Conservation (phyloP, 352 stramenopile genomes). For the Pythium folliculosum region DNA sequence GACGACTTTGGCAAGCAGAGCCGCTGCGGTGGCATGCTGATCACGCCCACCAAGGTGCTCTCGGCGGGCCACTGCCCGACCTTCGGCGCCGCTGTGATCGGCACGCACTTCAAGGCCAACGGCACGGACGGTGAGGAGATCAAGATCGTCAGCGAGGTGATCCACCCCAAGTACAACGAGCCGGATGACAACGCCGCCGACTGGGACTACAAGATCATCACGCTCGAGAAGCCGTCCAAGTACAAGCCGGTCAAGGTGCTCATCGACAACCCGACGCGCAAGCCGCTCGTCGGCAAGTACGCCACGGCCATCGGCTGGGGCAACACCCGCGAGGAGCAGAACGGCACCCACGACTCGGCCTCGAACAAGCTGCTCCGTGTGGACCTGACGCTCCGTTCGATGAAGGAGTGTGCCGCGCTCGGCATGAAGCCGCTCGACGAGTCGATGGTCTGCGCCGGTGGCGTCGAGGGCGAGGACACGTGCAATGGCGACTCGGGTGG, state of each 20-base stretch:
- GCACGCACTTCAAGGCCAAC: constrained; percentile 28
- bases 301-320: constrained; percentile 21
- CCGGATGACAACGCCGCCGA: neutral
- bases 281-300: constrained; percentile 14
- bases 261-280: constrained; percentile 9
- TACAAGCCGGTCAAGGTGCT: constrained; percentile 6
- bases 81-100: constrained; percentile 18
- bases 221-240: constrained; percentile 16
- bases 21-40: constrained; percentile 31
- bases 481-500: constrained; percentile 9
- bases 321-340: constrained; percentile 17
- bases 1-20: constrained; percentile 2
- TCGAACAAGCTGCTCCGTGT: constrained; percentile 12
- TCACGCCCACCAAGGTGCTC: constrained; percentile 30
- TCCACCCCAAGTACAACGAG: constrained; percentile 25
- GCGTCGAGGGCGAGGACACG: constrained; percentile 5
- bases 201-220: constrained; percentile 29
- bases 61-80: constrained; percentile 28
- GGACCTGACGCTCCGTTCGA: neutral
- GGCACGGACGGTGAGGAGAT: constrained; percentile 28
- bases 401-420: neutral
- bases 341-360: constrained; percentile 15
- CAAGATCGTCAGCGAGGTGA: constrained; percentile 15
- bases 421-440: constrained; percentile 1
- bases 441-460: constrained; percentile 3